Evolutionary conservation across 164 flowering plant species (phyloP), one percentile per base, ranked within the genome.

Genomic region (Chimonanthus salicifolius): DNA sequence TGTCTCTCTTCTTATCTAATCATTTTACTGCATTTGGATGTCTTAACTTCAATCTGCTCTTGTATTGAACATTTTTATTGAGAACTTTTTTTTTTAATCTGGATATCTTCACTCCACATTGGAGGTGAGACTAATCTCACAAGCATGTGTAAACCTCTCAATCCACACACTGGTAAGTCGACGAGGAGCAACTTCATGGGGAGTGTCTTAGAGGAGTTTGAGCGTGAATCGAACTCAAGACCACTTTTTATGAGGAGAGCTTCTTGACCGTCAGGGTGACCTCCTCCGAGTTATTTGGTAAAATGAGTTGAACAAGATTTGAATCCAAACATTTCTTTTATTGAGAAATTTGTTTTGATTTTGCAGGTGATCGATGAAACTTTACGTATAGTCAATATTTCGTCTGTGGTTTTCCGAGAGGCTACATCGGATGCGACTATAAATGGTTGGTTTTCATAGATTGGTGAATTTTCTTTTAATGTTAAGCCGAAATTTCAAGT

Each of bases 291-390:
- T 33, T 33, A 33, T 33, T 33, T 33, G 2, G 33, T 33, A 33
- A 33, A 33, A 33, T 33, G 33, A 33, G 33, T 33, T 33, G 33
- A 33, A 33, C 33, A 33, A 33, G 33, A 33, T 33, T 33, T 33
- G 33, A 33, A 33, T 33, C 33, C 33, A 33, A 33, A 33, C 33
- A 33, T 33, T 33, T 33, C 0, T 33, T 58, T 20, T 16, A 3
- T 2, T 64, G 45, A 21, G 11, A 16, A 15, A 13, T 54, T 54
- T 18, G 5, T 43, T 6, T 48, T 43, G 49, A 48, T 7, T 54
- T 70, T 79, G 67, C 72, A 92, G 97, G 97, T 93, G 72, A 78
- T 91, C 7, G 98, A 93, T 79, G 98, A 93, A 77, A 86, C 93
- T 0, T 88, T 93, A 69, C 94, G 98, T 33, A 13, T 87, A 76